phyloP scores from a whole-genome alignment of 352 stramenopile genomes.

The Thraustochytrium striatum region DNA sequence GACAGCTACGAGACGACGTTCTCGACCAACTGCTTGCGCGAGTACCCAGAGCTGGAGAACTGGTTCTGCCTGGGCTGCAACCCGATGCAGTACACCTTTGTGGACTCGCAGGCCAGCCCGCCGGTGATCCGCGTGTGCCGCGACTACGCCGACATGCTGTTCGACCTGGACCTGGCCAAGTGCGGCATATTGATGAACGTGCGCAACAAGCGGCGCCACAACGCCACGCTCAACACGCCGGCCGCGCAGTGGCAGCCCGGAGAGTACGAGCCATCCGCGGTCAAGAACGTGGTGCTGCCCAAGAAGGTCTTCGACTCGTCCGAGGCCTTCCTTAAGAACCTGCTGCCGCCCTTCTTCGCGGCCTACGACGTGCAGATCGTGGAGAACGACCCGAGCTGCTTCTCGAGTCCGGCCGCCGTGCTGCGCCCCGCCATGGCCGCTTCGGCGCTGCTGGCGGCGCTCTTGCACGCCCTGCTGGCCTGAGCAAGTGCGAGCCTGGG shows the following conservation, averaged over 20 bases:
- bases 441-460: too few species aligned
- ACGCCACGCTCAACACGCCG: neutral
- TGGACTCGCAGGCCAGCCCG: neutral
- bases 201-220: neutral
- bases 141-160: neutral
- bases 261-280: neutral
- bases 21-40: slow-evolving; percentile 1
- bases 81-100: neutral
- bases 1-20: neutral
- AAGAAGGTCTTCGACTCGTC: slow-evolving; percentile 19
- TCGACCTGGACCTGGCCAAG: neutral
- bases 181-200: slow-evolving; percentile 24
- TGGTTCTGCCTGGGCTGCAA: slow-evolving; percentile 40
- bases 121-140: slow-evolving; percentile 13
- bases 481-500: too few species aligned
- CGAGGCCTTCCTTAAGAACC: neutral
- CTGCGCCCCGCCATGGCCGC: too few species aligned
- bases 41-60: slow-evolving; percentile 28
- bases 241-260: neutral
- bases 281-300: slow-evolving; percentile 1
- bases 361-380: slow-evolving; percentile 24
- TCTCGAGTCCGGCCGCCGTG: too few species aligned
- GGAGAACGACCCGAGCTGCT: slow-evolving; percentile 5
- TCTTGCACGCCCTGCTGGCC: too few species aligned
- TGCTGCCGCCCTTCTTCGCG: slow-evolving; percentile 25